Evolutionary conservation across 108 stramenopile genomes (phyloP).

Genomic region (Fragilaria crotonensis): DNA sequence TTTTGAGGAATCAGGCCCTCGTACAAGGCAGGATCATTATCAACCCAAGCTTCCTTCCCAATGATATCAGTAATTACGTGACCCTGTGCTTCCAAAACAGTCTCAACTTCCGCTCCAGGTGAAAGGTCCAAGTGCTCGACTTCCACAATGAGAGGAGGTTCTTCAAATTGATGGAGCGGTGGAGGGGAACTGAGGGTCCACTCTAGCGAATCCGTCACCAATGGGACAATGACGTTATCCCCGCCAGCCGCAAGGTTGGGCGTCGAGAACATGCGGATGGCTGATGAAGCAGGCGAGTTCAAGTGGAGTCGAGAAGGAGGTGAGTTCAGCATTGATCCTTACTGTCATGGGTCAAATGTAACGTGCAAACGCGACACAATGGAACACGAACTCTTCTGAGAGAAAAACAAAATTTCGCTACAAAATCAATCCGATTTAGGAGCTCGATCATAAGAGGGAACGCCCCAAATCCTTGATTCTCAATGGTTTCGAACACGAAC

Average conservation of each 20-base stretch:
- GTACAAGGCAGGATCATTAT: constrained; percentile 78
- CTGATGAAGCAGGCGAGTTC: too few species aligned
- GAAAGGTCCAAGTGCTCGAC: constrained; percentile 70
- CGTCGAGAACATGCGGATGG: too few species aligned
- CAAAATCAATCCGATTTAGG: neutral
- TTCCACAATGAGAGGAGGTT: constrained; percentile 96
- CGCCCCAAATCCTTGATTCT: too few species aligned
- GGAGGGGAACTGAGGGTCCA: constrained; percentile 92
- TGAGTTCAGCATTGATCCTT: neutral
- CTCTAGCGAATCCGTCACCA: constrained; percentile 92
- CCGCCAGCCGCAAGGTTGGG: constrained; percentile 39
- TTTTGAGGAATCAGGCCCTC: constrained; percentile 87
- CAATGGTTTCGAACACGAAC: too few species aligned
- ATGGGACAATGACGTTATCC: constrained; percentile 83
- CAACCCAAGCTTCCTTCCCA: constrained; percentile 79
- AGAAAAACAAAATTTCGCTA: neutral
- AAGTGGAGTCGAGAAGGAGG: neutral
- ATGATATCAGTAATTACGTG: constrained; percentile 80
- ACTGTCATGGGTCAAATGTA: neutral
- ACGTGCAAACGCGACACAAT: neutral
- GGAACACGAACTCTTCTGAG: neutral
- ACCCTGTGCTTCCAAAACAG: constrained; percentile 68
- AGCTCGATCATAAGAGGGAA: neutral
- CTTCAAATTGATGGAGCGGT: constrained; percentile 96
- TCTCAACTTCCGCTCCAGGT: constrained; percentile 84